phyloP scores from a whole-genome alignment of 768 basidiomycete species.

The Mycena vulgaris region DNA sequence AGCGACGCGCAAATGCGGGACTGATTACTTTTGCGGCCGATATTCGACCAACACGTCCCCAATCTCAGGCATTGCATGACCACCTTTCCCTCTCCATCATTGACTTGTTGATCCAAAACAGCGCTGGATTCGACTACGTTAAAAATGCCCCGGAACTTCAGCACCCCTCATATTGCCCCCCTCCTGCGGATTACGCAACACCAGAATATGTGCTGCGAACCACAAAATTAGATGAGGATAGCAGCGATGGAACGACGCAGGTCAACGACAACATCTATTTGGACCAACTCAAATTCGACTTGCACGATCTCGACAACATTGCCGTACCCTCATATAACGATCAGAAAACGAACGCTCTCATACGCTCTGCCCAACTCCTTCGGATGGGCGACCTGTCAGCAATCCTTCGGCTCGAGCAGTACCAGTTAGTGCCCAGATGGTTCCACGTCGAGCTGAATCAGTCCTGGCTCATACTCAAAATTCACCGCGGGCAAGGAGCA shows the following conservation, averaged over 20 bases:
- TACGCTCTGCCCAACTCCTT: constrained; percentile 19
- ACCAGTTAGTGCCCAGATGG: constrained; percentile 29
- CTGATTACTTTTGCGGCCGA: not conserved
- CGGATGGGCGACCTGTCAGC: constrained; percentile 23
- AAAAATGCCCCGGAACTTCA: not conserved
- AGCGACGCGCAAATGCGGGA: no score
- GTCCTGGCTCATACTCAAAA: constrained; percentile 30
- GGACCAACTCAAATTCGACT: constrained; percentile 23
- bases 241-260: constrained; percentile 22
- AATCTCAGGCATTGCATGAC: no score
- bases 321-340: constrained; percentile 21
- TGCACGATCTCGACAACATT: constrained; percentile 14
- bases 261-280: constrained; percentile 30
- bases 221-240: constrained; percentile 24
- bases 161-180: not conserved
- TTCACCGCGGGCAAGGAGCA: constrained; percentile 4
- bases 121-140: no score
- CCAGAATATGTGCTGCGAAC: constrained; percentile 23
- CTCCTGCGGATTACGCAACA: constrained; percentile 9
- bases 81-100: no score
- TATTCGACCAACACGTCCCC: no score
- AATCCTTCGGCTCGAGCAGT: constrained; percentile 16
- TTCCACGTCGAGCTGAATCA: constrained; percentile 43
- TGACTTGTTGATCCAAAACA: no score
- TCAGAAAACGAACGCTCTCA: constrained; percentile 18